Percentiles rank a stretch among this genome's conserved stretches.
Evolutionary conservation across 2,329 filamentous ascomycete genomes (phyloP).

Genomic region (Microdochium paspali): DNA sequence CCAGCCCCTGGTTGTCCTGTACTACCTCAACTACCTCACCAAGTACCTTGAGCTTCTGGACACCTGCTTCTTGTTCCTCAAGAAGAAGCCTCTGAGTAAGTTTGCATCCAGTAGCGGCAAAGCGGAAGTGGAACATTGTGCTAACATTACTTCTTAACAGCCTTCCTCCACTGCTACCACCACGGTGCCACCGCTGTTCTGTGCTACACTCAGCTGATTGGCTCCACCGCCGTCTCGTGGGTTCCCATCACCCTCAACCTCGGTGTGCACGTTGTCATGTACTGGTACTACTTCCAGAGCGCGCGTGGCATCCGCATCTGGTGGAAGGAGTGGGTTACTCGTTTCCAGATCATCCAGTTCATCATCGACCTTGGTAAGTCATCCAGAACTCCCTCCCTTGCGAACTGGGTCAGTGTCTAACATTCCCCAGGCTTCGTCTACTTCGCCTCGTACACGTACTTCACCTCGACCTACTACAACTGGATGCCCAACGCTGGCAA

Average conservation of each 20-base stretch:
- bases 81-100: constrained; percentile 95
- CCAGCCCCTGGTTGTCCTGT: constrained; percentile 81
- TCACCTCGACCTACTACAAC: constrained; percentile 81
- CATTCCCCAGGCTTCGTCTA: constrained; percentile 74
- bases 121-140: background rate
- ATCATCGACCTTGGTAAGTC: constrained; percentile 85
- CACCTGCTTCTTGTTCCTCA: constrained; percentile 93
- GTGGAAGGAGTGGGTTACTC: constrained; percentile 99
- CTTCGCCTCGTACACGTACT: constrained; percentile 99
- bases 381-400: background rate
- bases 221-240: constrained; percentile 89
- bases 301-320: constrained; percentile 91
- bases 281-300: constrained; percentile 99
- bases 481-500: constrained; percentile 75
- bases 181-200: constrained; percentile 93
- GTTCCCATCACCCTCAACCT: constrained; percentile 89
- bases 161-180: constrained; percentile 99
- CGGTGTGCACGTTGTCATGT: constrained; percentile 95
- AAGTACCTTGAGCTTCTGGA: constrained; percentile 95
- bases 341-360: constrained; percentile 94
- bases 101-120: too few relatives aligned
- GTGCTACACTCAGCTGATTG: constrained; percentile 95
- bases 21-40: constrained; percentile 98
- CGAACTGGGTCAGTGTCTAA: constrained; percentile 1
- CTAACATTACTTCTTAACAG: constrained; percentile 20